phyloP scores from a whole-genome alignment of 2,329 filamentous ascomycete species.

The Aspergillus versicolor region DNA sequence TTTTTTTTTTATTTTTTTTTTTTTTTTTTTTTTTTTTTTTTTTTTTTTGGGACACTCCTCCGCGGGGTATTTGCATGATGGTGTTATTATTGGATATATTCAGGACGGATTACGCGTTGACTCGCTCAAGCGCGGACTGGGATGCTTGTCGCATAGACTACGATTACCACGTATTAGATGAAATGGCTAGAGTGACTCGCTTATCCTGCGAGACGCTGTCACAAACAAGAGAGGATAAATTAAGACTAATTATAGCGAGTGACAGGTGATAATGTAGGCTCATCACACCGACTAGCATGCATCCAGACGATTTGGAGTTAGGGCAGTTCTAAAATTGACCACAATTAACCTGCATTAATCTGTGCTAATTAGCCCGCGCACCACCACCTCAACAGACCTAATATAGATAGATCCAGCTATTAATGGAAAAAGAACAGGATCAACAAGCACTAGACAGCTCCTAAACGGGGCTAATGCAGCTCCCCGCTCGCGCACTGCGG shows the following conservation, averaged over 20 bases:
- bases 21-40: no score
- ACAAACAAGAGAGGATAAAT: neutral
- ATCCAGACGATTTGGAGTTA: neutral
- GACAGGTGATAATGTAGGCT: slow-evolving; percentile 3
- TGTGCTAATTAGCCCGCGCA: neutral
- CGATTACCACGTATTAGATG: neutral
- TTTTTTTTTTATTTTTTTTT: no score
- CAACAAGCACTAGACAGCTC: neutral
- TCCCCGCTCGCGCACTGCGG: neutral
- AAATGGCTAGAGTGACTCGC: slow-evolving; percentile 1
- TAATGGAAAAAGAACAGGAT: slow-evolving; percentile 2
- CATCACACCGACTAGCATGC: neutral
- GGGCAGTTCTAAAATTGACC: slow-evolving; percentile 7
- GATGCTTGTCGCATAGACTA: neutral
- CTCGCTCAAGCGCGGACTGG: neutral
- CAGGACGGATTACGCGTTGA: neutral
- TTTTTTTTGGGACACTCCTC: no score
- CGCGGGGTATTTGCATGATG: neutral
- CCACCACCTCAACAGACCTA: neutral
- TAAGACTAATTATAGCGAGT: slow-evolving; percentile 5
- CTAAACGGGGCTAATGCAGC: slow-evolving; percentile 7
- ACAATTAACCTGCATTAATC: slow-evolving; percentile 3
- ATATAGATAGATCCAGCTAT: slow-evolving; percentile 4
- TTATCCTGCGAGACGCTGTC: neutral
- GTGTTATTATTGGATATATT: slow-evolving; percentile 11